Percentiles rank a stretch among this genome's conserved stretches.
Evolutionary conservation across 805 yeast species (phyloP).

Genomic region (Candida namnaoensis): DNA sequence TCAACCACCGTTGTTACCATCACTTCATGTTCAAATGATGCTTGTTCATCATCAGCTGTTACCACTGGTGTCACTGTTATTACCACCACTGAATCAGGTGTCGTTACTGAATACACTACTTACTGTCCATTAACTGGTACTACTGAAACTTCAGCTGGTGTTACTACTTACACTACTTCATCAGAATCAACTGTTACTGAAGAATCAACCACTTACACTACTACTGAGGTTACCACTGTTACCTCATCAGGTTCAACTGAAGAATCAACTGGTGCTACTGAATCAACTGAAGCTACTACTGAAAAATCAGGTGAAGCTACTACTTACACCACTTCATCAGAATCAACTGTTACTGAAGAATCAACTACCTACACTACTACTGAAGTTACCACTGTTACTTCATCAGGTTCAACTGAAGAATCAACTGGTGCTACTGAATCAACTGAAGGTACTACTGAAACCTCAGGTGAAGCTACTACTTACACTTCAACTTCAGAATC

Average conservation of each 20-base stretch:
- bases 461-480: conserved; percentile 21
- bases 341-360: background rate
- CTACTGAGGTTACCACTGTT: background rate
- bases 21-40: conserved; percentile 3
- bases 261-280: background rate
- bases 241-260: background rate
- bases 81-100: conserved; percentile 10
- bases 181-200: too few species aligned
- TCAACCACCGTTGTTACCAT: background rate
- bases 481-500: too few species aligned
- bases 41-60: conserved; percentile 1
- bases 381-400: conserved; percentile 1
- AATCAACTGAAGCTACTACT: background rate
- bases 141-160: conserved; percentile 15
- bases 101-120: conserved; percentile 8
- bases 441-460: conserved; percentile 3
- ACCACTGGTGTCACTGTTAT: conserved; percentile 9
- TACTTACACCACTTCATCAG: conserved; percentile 5
- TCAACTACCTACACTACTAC: background rate
- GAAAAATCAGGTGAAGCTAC: conserved; percentile 17
- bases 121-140: conserved; percentile 16
- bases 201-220: background rate
- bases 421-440: too few species aligned
- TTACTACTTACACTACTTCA: conserved; percentile 8
- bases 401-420: too few species aligned